phyloP scores from a whole-genome alignment of 768 basidiomycete species.

The Russula sp. region DNA sequence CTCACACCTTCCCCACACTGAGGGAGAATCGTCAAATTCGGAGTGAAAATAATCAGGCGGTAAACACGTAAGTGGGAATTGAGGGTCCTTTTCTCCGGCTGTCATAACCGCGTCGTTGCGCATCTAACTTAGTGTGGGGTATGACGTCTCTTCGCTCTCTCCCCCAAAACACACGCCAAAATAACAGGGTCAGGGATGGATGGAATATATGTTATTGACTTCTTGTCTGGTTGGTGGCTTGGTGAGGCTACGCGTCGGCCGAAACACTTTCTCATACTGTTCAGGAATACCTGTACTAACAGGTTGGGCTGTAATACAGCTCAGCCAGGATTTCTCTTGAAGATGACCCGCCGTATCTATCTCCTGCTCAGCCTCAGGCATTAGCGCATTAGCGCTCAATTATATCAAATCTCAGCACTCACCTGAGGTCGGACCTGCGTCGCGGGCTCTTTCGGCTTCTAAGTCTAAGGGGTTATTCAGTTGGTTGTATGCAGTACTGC shows the following conservation, averaged over 20 bases:
- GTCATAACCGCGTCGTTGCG: not conserved
- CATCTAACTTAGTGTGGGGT: not conserved
- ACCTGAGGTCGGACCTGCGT: not conserved
- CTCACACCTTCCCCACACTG: not conserved
- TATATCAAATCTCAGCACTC: not conserved
- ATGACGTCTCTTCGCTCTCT: not conserved
- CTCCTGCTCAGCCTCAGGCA: not conserved
- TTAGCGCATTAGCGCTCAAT: not conserved
- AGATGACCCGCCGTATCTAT: not conserved
- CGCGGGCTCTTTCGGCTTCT: not conserved
- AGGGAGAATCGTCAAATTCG: not conserved
- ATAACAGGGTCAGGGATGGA: not conserved
- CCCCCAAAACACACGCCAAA: not conserved
- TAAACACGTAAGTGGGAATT: constrained; percentile 5
- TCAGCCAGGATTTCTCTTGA: not conserved
- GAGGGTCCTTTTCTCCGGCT: not conserved
- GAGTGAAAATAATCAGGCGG: not conserved
- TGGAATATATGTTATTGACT: not conserved
- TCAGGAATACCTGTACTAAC: too few relatives aligned
- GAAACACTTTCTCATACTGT: not conserved
- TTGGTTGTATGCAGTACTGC: not conserved
- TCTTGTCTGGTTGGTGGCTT: not conserved
- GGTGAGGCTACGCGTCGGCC: not conserved
- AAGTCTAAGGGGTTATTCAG: not conserved
- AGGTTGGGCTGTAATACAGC: too few relatives aligned